Conservation (phyloP, 2,329 filamentous ascomycete species). For the Chlorencoelia australis region DNA sequence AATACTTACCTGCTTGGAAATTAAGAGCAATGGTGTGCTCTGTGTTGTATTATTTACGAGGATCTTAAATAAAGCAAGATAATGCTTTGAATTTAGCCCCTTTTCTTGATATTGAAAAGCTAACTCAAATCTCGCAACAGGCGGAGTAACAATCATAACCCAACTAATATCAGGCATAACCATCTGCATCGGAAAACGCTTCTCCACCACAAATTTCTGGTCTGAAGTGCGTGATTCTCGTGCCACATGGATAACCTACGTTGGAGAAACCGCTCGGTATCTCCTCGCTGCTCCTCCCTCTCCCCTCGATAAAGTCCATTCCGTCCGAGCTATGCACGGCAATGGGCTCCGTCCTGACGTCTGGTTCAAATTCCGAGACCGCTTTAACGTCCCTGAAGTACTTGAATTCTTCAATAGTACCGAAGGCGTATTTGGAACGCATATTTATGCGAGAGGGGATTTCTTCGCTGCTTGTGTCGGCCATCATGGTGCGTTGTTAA, state of each 20-base stretch:
- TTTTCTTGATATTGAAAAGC: too few relatives aligned
- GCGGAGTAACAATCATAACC: conserved; percentile 29
- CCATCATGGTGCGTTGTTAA: conserved; percentile 56
- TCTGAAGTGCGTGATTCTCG: conserved; percentile 55
- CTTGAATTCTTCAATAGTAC: conserved; percentile 71
- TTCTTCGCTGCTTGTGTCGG: conserved; percentile 57
- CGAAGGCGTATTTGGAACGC: conserved; percentile 56
- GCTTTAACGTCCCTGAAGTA: conserved; percentile 53
- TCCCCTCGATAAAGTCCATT: conserved; percentile 49
- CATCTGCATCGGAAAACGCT: conserved; percentile 54
- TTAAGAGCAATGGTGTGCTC: too few relatives aligned
- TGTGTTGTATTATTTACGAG: too few relatives aligned
- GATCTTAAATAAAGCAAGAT: too few relatives aligned
- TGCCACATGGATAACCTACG: conserved; percentile 65
- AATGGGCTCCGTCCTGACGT: conserved; percentile 62
- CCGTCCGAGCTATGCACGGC: conserved; percentile 49
- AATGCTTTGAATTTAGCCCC: too few relatives aligned
- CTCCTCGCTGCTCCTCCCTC: conserved; percentile 57
- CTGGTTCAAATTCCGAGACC: conserved; percentile 52
- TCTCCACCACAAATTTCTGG: conserved; percentile 64
- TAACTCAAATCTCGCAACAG: too few relatives aligned
- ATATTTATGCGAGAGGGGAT: conserved; percentile 50
- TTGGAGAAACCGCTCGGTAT: conserved; percentile 68
- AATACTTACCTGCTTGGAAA: too few relatives aligned
- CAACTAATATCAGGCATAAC: conserved; percentile 34